These are phyloP conservation scores for Priceomyces haplophilus DNA, from an alignment of 805 yeast species.

Conservation along the genomic window DNA sequence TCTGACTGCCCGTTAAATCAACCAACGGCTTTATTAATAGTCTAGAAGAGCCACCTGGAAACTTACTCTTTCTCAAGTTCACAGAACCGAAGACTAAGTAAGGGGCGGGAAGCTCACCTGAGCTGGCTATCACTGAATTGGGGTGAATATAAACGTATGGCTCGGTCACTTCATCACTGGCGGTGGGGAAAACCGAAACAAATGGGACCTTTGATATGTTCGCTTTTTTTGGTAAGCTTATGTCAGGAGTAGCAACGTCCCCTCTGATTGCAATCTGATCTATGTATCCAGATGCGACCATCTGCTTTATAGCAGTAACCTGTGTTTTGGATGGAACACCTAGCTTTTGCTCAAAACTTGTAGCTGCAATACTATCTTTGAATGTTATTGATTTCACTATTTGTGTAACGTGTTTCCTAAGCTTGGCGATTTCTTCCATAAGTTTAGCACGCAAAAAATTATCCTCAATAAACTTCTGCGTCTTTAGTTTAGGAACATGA, in stretches of 20 bases:
- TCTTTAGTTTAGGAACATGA: slow-evolving; percentile 54
- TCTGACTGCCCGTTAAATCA: slow-evolving; percentile 68
- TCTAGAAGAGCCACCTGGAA: slow-evolving; percentile 38
- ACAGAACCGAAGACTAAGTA: slow-evolving; percentile 72
- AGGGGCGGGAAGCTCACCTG: slow-evolving; percentile 74
- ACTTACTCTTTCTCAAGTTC: slow-evolving; percentile 49
- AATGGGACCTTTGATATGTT: slow-evolving; percentile 63
- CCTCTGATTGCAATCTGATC: slow-evolving; percentile 89
- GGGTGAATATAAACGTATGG: slow-evolving; percentile 79
- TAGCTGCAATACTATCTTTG: slow-evolving; percentile 55
- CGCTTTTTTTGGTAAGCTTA: slow-evolving; percentile 55
- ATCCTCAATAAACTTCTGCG: slow-evolving; percentile 46
- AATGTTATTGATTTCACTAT: slow-evolving; percentile 68
- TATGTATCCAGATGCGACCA: slow-evolving; percentile 87
- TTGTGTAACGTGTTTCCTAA: slow-evolving; percentile 74
- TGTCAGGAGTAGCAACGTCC: slow-evolving; percentile 65
- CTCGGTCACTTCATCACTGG: slow-evolving; percentile 39
- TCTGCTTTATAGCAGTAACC: slow-evolving; percentile 78
- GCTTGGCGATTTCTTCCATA: slow-evolving; percentile 80
- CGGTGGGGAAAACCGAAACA: slow-evolving; percentile 50
- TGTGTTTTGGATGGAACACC: slow-evolving; percentile 68
- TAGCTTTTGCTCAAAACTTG: slow-evolving; percentile 41
- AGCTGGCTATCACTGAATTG: slow-evolving; percentile 54
- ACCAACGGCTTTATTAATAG: slow-evolving; percentile 74
- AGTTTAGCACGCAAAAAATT: slow-evolving; percentile 74